phyloP scores from a whole-genome alignment of 192 early-diverging fungal species.

The Backusella sp. region DNA sequence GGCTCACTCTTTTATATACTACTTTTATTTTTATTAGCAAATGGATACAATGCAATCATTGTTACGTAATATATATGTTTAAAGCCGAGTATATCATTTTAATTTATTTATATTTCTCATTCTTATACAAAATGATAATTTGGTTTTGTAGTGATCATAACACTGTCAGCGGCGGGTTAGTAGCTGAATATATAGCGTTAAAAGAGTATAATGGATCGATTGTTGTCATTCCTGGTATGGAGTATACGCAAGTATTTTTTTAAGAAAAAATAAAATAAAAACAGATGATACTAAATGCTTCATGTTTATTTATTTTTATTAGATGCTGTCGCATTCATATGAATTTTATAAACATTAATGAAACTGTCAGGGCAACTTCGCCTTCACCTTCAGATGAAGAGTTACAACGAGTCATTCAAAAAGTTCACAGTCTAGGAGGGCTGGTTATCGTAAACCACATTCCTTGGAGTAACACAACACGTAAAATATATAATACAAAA shows the following conservation, averaged over 20 bases:
- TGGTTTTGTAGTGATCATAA: constrained; percentile 60
- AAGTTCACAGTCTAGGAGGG: constrained; percentile 64
- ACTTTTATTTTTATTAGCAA: constrained; percentile 41
- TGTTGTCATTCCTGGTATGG: constrained; percentile 66
- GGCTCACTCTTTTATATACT: background rate
- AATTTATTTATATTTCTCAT: background rate
- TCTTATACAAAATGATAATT: background rate
- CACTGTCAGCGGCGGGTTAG: constrained; percentile 59
- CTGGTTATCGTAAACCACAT: constrained; percentile 77
- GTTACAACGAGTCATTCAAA: constrained; percentile 53
- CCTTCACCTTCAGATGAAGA: constrained; percentile 63
- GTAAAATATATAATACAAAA: constrained; percentile 23
- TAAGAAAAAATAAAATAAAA: too few relatives aligned
- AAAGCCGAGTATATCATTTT: background rate
- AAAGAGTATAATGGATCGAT: constrained; percentile 50
- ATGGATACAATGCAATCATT: constrained; percentile 67
- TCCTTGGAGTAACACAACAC: constrained; percentile 70
- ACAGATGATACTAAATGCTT: background rate
- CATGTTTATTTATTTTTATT: background rate
- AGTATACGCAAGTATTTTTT: constrained; percentile 48
- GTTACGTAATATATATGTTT: constrained; percentile 38
- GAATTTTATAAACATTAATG: constrained; percentile 66
- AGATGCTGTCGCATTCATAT: constrained; percentile 72
- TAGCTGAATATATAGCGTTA: constrained; percentile 54
- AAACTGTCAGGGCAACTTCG: constrained; percentile 45